Evolutionary conservation across 169 alveolate species (phyloP).

Genomic region (Babesia bigemina): DNA sequence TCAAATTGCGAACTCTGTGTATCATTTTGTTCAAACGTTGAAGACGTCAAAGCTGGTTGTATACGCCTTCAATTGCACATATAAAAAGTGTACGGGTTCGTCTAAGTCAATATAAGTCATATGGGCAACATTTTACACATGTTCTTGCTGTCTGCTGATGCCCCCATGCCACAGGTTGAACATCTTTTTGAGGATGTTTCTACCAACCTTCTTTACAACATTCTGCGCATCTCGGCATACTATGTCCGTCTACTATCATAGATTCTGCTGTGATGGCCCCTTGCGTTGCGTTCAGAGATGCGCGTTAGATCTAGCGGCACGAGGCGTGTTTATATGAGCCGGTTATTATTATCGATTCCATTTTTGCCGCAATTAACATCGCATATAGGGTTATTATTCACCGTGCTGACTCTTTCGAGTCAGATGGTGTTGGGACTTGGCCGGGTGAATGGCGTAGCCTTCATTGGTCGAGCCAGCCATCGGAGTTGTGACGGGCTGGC

Average conservation of each 20-base stretch:
- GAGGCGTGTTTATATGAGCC: slow-evolving; percentile 30
- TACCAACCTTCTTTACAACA: not conserved
- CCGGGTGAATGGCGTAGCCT: slow-evolving; percentile 33
- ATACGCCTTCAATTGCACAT: too few species aligned
- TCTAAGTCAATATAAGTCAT: too few species aligned
- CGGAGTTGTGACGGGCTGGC: not conserved
- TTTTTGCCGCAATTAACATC: not conserved
- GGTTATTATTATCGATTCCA: not conserved
- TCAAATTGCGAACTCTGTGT: too few species aligned
- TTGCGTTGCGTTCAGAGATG: slow-evolving; percentile 21
- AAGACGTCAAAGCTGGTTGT: too few species aligned
- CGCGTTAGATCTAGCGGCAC: slow-evolving; percentile 11
- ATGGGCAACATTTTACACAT: too few species aligned
- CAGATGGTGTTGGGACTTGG: slow-evolving; percentile 47
- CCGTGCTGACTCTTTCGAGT: not conserved
- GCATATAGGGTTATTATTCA: slow-evolving; percentile 2
- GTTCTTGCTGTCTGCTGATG: slow-evolving; percentile 1
- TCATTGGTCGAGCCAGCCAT: slow-evolving; percentile 20
- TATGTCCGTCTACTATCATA: not conserved
- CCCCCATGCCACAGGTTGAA: slow-evolving; percentile 16
- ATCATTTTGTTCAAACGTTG: too few species aligned
- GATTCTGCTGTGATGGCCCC: not conserved
- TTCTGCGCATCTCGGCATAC: not conserved
- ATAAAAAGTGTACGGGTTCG: too few species aligned
- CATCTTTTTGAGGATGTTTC: not conserved